Evolutionary conservation across 805 yeast genomes (phyloP), one percentile per base, ranked within the genome.

Genomic region (Cyberlindnera mississippiensis): DNA sequence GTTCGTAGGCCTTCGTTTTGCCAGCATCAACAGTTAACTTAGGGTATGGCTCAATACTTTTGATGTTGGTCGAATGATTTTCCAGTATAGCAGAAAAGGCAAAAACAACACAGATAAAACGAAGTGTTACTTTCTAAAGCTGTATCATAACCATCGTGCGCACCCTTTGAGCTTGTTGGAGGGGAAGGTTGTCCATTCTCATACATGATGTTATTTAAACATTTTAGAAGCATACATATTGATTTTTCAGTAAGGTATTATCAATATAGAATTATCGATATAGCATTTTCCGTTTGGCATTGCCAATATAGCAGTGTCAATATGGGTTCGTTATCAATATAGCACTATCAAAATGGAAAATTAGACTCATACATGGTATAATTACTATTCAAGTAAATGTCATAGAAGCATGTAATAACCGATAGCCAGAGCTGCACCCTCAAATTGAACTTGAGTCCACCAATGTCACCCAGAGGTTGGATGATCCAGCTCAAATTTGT

Each of bases 371-470:
- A 31, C 2, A n/a, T 26, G 17, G 41, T 26, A 3, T 9, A 5
- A 4, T 14, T 32, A 8, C 24, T 24, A 26, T 32, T 31, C 17
- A 36, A 32, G 30, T 16, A 38, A 11, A 32, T 28, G 7, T 26
- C 32, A 17, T 26, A 20, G 17, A 38, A 38, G 11, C 41, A 26
- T 11, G 41, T 38, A 9, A 22, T 30, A 14, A 38, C 15, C n/a
- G n/a, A 14, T 38, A 38, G 6, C 35, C 41, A 9, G 41, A 22
- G 36, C 32, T 27, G 36, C 32, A 26, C 5, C 27, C 20, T 26
- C n/a, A 38, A 18, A 26, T 38, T 32, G 19, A 38, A 38, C 32
- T 32, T 38, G n/a, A 36, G 41, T 20, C 32, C 41, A 38, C 36
- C 41, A 18, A 38, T 32, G 2, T 36, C 41, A 17, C 32, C 14